Percentiles rank a stretch among this genome's conserved stretches.
These are phyloP conservation scores for Beauveria asiatica DNA, from an alignment of 2,329 filamentous ascomycete genomes.

Conservation along the genomic window DNA sequence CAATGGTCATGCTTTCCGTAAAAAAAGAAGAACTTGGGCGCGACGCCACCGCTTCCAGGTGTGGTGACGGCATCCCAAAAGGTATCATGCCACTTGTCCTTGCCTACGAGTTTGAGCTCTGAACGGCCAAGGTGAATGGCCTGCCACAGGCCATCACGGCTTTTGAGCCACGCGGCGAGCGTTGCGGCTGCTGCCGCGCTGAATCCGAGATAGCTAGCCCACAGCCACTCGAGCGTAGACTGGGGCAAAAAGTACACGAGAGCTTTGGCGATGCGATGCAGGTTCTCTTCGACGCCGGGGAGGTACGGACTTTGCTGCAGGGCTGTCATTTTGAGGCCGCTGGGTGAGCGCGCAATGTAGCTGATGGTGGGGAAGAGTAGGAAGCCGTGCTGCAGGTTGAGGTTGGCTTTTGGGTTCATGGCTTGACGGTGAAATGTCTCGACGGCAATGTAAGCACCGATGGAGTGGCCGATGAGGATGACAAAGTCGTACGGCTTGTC, in stretches of 20 bases:
- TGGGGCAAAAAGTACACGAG: constrained; percentile 35
- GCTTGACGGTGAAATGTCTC: constrained; percentile 55
- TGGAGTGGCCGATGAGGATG: constrained; percentile 64
- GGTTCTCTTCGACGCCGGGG: constrained; percentile 31
- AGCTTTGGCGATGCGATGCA: constrained; percentile 31
- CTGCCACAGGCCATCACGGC: constrained; percentile 50
- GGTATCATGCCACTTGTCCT: constrained; percentile 51
- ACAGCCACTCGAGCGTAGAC: constrained; percentile 32
- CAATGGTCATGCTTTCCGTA: constrained; percentile 55
- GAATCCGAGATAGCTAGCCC: constrained; percentile 37
- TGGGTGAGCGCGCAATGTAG: constrained; percentile 57
- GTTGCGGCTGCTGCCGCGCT: constrained; percentile 38
- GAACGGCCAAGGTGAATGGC: constrained; percentile 50
- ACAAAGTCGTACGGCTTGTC: constrained; percentile 43
- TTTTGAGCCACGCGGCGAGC: constrained; percentile 46
- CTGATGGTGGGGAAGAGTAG: constrained; percentile 67
- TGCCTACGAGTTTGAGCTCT: constrained; percentile 50
- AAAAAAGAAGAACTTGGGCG: constrained; percentile 49
- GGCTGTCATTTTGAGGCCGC: constrained; percentile 37
- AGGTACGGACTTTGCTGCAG: constrained; percentile 25
- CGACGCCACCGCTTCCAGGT: background rate
- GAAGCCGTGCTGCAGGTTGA: constrained; percentile 44
- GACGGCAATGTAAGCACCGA: constrained; percentile 63
- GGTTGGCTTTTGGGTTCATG: constrained; percentile 27
- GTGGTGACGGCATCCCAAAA: constrained; percentile 40